Base-by-base conservation (phyloP, 305 asterid species). In the Rubia tinctorum region DNA sequence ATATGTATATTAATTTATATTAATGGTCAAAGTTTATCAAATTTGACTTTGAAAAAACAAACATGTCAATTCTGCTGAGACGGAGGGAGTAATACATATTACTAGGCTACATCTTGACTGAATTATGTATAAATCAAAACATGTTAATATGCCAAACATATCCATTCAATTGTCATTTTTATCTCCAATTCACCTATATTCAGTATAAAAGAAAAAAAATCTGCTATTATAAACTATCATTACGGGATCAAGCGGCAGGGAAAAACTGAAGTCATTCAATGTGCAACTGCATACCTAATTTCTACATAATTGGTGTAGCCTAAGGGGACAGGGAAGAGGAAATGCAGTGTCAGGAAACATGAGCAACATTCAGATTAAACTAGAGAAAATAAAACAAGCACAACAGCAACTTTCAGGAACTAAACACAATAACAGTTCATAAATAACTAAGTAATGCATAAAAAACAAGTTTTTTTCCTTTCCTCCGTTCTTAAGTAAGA, bases 301-400 rank as follows among this genome's bases (percentile, higher is more conserved):
- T 66, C 66, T 44, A 43, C 64, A 72, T 71, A 71, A n/a, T 44
- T 66, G 12, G 7, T 27, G 12, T 71, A 37, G 49, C 60, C 76
- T 71, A 64, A 9, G 39, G 56, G 49, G 44, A 66, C 49, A 15
- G 42, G 58, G 25, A 76, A 42, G 14, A 68, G 64, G 34, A 59
- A 80, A 69, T 49, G 62, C 71, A 80, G 39, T 75, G 72, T 75
- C 56, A 80, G 37, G 49, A 42, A 75, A 80, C 76, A 79, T 71
- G 76, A 75, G 76, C 71, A 64, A 82, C 75, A 76, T 64, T 84
- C 80, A 79, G 64, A 72, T 77, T 58, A 55, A 42, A 66, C 39
- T n/a, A 69, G 47, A 73, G 49, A 68, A 68, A 45, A 72, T 73
- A 71, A 59, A 76, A 72, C 66, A 77, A n/a, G n/a, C n/a, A n/a